A percentile compares a stretch with the other conserved stretches of the same genome.
Evolutionary conservation across 73 alveolate genomes (phyloP).

Genomic region (Paramecium primaurelia): DNA sequence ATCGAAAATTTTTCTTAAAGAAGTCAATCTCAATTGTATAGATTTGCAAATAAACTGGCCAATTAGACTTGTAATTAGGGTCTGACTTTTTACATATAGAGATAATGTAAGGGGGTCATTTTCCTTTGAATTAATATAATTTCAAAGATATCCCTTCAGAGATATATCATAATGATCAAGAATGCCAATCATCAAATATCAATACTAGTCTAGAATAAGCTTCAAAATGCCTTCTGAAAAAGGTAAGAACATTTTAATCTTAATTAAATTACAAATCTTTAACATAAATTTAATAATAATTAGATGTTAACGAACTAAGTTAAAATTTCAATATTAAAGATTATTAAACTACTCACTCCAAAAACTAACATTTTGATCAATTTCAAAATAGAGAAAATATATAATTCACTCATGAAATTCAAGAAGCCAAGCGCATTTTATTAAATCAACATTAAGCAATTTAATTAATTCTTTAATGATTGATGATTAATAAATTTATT

Average conservation of each 20-base stretch:
- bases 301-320: neutral
- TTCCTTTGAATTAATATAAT: neutral
- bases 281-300: neutral
- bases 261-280: neutral
- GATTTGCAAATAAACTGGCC: neutral
- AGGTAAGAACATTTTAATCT: neutral
- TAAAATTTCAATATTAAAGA: neutral
- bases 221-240: neutral
- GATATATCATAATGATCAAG: neutral
- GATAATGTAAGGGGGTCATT: conserved; percentile 2
- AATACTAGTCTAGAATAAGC: neutral
- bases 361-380: neutral
- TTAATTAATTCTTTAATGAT: neutral
- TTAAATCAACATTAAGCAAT: neutral
- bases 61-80: neutral
- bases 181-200: neutral
- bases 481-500: neutral
- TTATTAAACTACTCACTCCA: neutral
- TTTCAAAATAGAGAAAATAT: neutral
- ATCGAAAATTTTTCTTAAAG: neutral
- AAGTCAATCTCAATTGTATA: neutral
- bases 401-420: neutral
- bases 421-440: neutral
- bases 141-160: neutral
- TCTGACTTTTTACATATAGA: neutral